Percentiles rank a stretch among this genome's conserved stretches.
Evolutionary conservation across 495 filamentous ascomycete species (phyloP).

Genomic region (Podospora pseudopauciseta): DNA sequence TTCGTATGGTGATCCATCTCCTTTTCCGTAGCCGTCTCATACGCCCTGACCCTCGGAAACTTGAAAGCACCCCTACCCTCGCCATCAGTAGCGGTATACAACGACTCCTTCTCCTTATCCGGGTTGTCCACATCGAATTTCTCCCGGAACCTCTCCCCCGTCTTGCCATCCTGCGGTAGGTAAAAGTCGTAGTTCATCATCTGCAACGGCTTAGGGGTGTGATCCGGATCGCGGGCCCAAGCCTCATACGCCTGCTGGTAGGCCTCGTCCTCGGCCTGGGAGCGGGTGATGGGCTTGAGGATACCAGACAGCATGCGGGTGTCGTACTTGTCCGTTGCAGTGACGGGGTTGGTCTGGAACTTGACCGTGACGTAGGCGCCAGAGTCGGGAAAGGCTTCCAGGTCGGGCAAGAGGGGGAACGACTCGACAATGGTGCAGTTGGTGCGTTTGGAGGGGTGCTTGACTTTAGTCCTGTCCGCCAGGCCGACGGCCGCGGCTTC

Average conservation of each 20-base stretch:
- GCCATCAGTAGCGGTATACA: conserved; percentile 55
- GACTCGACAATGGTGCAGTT: conserved; percentile 72
- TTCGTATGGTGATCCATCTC: conserved; percentile 64
- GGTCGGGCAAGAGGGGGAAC: conserved; percentile 80
- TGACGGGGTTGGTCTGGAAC: conserved; percentile 76
- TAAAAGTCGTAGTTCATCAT: conserved; percentile 80
- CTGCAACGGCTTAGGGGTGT: conserved; percentile 57
- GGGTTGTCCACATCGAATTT: conserved; percentile 70
- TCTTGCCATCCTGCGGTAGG: conserved; percentile 56
- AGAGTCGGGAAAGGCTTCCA: conserved; percentile 82
- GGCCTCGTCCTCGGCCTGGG: conserved; percentile 47
- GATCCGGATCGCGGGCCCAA: conserved; percentile 59
- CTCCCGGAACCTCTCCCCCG: conserved; percentile 60
- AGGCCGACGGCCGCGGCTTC: conserved; percentile 64
- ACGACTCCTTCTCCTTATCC: conserved; percentile 59
- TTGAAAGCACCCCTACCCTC: conserved; percentile 55
- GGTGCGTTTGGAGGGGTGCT: conserved; percentile 73
- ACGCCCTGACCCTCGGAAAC: conserved; percentile 75
- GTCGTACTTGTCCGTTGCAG: conserved; percentile 60
- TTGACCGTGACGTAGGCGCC: conserved; percentile 86
- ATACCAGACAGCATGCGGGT: conserved; percentile 75
- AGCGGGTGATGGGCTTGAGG: conserved; percentile 60
- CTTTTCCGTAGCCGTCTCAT: conserved; percentile 70
- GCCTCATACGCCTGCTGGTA: conserved; percentile 53
- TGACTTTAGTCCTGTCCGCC: conserved; percentile 68